A percentile compares a stretch with the other conserved stretches of the same genome.
Conservation (phyloP, 1,284 basidiomycete species). For the Marasmius sp. region DNA sequence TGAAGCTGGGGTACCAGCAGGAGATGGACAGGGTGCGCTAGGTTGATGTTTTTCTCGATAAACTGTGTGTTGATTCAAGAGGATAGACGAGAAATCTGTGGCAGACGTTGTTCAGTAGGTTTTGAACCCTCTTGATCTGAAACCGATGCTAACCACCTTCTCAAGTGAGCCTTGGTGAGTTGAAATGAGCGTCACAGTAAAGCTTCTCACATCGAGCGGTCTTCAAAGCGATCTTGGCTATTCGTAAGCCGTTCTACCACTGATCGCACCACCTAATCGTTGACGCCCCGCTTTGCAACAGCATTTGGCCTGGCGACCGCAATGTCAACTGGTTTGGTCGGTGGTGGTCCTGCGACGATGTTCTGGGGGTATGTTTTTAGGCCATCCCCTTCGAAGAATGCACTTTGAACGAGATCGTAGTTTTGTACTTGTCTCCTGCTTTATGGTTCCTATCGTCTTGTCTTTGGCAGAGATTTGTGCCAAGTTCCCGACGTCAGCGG, state of each 20-base stretch:
- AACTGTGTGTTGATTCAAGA: neutral
- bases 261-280: conserved; percentile 3
- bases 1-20: neutral
- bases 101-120: neutral
- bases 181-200: neutral
- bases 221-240: conserved; percentile 48
- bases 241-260: conserved; percentile 37
- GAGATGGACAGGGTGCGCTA: neutral
- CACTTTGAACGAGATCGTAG: conserved; percentile 23
- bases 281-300: conserved; percentile 18
- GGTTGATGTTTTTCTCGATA: too few relatives aligned
- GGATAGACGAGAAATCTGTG: neutral
- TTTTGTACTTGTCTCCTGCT: conserved; percentile 46
- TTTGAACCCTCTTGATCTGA: neutral
- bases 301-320: conserved; percentile 54
- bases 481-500: conserved; percentile 57
- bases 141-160: neutral
- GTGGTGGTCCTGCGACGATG: conserved; percentile 52
- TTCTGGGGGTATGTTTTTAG: conserved; percentile 45
- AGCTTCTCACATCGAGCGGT: neutral
- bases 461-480: conserved; percentile 57
- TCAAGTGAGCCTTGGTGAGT: conserved; percentile 1
- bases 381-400: neutral
- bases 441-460: conserved; percentile 45
- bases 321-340: conserved; percentile 49